phyloP scores from a whole-genome alignment of 345 rosid genomes.

The Conringia planisiliqua region DNA sequence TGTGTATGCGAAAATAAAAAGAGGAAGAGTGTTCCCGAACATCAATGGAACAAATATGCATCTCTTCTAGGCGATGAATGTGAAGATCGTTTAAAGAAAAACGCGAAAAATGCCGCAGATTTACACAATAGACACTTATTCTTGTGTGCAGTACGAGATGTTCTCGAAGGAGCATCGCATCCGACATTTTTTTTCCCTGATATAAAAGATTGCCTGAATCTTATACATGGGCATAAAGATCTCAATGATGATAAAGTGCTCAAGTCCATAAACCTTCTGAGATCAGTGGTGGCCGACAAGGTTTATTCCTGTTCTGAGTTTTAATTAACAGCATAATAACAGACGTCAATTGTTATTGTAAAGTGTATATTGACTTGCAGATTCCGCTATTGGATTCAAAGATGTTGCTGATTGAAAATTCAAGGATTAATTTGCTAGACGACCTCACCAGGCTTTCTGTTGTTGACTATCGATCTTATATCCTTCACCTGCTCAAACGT shows the following conservation, averaged over 20 bases:
- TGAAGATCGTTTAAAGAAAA: background rate
- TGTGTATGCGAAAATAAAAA: slow-evolving; percentile 10
- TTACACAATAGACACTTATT: background rate
- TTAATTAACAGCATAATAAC: background rate
- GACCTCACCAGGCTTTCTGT: background rate
- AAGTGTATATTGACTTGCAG: background rate
- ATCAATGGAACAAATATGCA: slow-evolving; percentile 22
- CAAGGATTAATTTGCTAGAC: background rate
- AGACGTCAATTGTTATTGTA: background rate
- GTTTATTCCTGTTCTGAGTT: background rate
- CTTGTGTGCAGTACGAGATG: slow-evolving; percentile 18
- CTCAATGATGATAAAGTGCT: slow-evolving; percentile 1
- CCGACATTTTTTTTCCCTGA: background rate
- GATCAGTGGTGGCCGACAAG: background rate
- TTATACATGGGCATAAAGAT: background rate
- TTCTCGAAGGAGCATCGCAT: slow-evolving; percentile 2
- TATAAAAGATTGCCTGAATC: slow-evolving; percentile 1
- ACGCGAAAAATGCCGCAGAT: background rate
- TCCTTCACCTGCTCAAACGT: background rate
- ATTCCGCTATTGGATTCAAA: slow-evolving; percentile 2
- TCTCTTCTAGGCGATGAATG: slow-evolving; percentile 13
- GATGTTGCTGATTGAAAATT: slow-evolving; percentile 3
- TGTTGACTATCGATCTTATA: slow-evolving; percentile 1
- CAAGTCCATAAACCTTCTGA: background rate
- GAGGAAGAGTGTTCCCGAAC: slow-evolving; percentile 8